Base-by-base conservation (phyloP, 1,284 basidiomycete genomes). In the Ustilago tritici region DNA sequence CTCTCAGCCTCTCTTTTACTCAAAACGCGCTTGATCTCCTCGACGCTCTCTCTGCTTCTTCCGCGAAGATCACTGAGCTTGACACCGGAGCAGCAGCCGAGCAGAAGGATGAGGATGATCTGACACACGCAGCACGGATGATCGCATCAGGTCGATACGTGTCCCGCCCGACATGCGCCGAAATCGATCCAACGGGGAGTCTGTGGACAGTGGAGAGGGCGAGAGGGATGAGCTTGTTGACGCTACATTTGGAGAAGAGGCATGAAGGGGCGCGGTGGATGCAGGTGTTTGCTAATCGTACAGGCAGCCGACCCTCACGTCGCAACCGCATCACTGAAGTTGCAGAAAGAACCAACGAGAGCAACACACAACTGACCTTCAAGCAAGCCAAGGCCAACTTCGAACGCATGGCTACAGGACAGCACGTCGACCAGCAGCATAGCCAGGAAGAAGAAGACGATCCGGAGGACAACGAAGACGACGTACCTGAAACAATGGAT, bases 401-500 rank as follows among this genome's bases (percentile, higher is more conserved):
- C 32, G 43, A 68, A n/a, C 49, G 49, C 3, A 55, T 57, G 19
- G 65, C 38, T 17, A 36, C 43, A 14, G 70, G 70, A n/a, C 10
- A 50, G 12, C 17, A 35, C 8, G 11, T 14, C 15, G 34, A 61
- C 12, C 56, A 61, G 15, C 50, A 66, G 6, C 60, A 60, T 6
- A 54, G 56, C 28, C 61, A 41, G 3, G 65, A 61, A 8, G 65
- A 61, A 17, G 60, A 40, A 1, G 61, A 68, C 4, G 87, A 41
- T 86, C 77, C 70, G 32, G 80, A 84, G 40, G 81, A 84, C 50
- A 61, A 75, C 32, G 78, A 92, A 66, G 87, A 89, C 12, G 92
- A 94, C 10, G 93, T 98, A 1, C 91, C 92, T 0, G 96, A 98
- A 87, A 95, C 94, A 6, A 88, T 98, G 61, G 92, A 95, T 79